These are phyloP conservation scores for Neurospora sp. DNA, from an alignment of 495 filamentous ascomycete genomes.

Conservation along the genomic window DNA sequence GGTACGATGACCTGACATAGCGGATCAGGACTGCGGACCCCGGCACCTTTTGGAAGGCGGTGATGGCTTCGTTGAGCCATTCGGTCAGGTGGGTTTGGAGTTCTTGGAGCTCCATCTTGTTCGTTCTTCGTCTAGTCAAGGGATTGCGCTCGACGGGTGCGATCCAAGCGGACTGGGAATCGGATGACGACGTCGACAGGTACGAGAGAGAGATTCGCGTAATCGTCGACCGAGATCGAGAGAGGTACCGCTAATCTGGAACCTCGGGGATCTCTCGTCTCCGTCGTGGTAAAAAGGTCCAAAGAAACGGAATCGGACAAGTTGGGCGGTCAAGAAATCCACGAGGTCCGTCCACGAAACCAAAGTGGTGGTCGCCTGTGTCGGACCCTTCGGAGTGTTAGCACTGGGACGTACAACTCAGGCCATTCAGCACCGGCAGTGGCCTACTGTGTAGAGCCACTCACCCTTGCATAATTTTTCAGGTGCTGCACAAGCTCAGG, in stretches of 20 bases:
- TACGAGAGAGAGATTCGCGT: not conserved
- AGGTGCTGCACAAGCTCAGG: not conserved
- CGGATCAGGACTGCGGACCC: slow-evolving; percentile 89
- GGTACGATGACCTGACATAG: slow-evolving; percentile 93
- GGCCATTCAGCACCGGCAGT: not conserved
- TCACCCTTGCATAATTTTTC: not conserved
- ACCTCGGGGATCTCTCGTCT: not conserved
- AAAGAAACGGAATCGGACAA: not conserved
- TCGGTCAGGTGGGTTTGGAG: slow-evolving; percentile 58
- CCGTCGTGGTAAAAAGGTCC: not conserved
- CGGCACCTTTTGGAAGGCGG: slow-evolving; percentile 76
- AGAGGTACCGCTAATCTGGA: not conserved
- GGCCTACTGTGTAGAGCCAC: not conserved
- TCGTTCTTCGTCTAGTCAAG: not conserved
- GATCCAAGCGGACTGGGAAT: not conserved
- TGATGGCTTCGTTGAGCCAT: slow-evolving; percentile 54
- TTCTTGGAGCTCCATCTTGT: slow-evolving; percentile 71
- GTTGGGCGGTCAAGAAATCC: not conserved
- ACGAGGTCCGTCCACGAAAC: not conserved
- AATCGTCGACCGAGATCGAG: not conserved
- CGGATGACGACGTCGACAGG: not conserved
- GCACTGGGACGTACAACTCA: not conserved
- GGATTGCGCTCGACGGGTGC: not conserved
- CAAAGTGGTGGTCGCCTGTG: not conserved
- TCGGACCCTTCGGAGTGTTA: not conserved